Evolutionary conservation across 2,329 filamentous ascomycete species (phyloP).

Genomic region (Monilinia vaccinii-corymbosi): DNA sequence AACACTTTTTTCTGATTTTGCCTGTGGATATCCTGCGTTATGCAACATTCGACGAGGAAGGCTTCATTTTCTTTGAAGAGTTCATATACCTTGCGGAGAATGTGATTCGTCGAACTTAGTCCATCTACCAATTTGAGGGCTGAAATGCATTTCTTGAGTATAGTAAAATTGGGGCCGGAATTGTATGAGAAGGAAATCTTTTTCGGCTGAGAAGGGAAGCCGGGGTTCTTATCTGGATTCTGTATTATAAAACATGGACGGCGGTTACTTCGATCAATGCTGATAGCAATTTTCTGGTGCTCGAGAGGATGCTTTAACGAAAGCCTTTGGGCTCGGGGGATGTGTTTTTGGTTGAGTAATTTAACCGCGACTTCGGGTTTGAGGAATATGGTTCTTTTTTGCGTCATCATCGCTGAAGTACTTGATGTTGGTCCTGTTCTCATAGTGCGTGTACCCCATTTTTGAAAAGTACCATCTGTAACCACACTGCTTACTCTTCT

Average conservation of each 20-base stretch:
- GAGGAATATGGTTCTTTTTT: conserved; percentile 46
- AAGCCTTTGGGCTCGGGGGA: conserved; percentile 27
- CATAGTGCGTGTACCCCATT: conserved; percentile 43
- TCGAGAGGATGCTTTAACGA: neutral
- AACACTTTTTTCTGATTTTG: no score
- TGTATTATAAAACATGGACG: conserved; percentile 50
- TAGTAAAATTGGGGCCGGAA: conserved; percentile 36
- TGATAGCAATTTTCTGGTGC: conserved; percentile 38
- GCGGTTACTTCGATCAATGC: conserved; percentile 52
- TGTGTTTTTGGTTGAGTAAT: conserved; percentile 37
- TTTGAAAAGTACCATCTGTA: conserved; percentile 34
- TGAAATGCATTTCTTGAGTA: conserved; percentile 34
- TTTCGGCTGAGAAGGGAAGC: conserved; percentile 34
- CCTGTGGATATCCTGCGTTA: conserved; percentile 26
- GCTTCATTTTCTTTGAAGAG: conserved; percentile 59
- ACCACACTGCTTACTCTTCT: conserved; percentile 32
- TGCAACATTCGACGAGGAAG: conserved; percentile 47
- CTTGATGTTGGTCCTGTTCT: conserved; percentile 17
- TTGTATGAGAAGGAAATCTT: conserved; percentile 56
- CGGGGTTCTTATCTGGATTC: conserved; percentile 39
- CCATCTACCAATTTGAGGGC: conserved; percentile 34
- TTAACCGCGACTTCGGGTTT: conserved; percentile 43
- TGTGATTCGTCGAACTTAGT: conserved; percentile 28
- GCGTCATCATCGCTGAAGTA: conserved; percentile 18
- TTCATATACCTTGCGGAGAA: conserved; percentile 42